Evolutionary conservation across 257 asterid genomes (phyloP).

Genomic region (Gardenia jasminoides): DNA sequence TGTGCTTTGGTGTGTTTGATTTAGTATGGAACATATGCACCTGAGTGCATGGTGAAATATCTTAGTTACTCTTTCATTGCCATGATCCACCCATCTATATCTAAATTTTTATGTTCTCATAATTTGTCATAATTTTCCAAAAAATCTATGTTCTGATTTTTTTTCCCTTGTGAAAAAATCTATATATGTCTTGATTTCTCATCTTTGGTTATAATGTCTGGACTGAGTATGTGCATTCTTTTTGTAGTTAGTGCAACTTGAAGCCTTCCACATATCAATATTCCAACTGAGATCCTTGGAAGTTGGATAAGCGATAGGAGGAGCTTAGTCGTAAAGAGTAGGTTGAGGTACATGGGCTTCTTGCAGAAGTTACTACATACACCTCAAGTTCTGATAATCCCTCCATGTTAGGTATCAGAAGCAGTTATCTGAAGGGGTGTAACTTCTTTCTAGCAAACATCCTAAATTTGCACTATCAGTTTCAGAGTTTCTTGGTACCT

Average conservation of each 20-base stretch:
- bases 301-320: constrained; percentile 89
- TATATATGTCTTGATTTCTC: constrained; percentile 4
- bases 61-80: neutral
- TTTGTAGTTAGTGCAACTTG: constrained; percentile 86
- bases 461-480: neutral
- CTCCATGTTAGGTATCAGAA: neutral
- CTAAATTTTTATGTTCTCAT: neutral
- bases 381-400: neutral
- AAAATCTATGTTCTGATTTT: too few relatives aligned
- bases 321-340: constrained; percentile 89
- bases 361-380: neutral
- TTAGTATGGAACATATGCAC: too few relatives aligned
- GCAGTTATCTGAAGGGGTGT: neutral
- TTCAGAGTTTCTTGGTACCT: neutral
- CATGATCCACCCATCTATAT: neutral
- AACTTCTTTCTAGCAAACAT: neutral
- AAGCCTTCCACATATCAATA: constrained; percentile 96
- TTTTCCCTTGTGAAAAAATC: neutral
- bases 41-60: neutral
- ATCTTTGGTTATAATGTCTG: constrained; percentile 16
- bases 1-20: neutral
- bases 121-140: neutral
- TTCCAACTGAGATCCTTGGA: constrained; percentile 83
- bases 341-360: constrained; percentile 63
- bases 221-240: constrained; percentile 20